Evolutionary conservation across 306 rosid genomes (phyloP).

Genomic region (Geum urbanum): DNA sequence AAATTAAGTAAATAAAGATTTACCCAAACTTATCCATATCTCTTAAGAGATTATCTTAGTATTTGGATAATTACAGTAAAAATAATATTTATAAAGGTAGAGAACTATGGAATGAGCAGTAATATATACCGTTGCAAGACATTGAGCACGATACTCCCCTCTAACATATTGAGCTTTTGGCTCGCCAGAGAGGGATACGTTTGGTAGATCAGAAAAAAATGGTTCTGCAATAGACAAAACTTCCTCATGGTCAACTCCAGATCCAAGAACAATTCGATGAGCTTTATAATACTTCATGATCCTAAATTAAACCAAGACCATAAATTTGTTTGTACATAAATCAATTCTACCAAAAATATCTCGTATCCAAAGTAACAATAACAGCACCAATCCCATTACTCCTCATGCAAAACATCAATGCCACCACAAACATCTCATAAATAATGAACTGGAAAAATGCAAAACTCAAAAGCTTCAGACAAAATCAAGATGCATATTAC

Average conservation of each 20-base stretch:
- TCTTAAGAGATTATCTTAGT: neutral
- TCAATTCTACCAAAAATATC: no score
- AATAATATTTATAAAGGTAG: neutral
- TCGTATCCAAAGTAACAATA: no score
- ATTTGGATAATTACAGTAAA: neutral
- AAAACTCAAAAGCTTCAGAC: no score
- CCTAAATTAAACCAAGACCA: no score
- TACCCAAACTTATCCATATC: neutral
- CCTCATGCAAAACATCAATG: no score
- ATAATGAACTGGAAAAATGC: no score
- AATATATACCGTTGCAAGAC: conserved; percentile 62
- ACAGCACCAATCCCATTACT: no score
- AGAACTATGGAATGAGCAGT: neutral
- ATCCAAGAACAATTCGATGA: conserved; percentile 87
- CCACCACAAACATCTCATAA: no score
- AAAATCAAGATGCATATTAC: no score
- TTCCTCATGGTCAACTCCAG: conserved; percentile 88
- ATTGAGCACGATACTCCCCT: conserved; percentile 87
- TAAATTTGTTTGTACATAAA: no score
- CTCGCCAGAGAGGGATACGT: conserved; percentile 40
- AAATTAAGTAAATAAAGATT: conserved; percentile 21
- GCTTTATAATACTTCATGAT: conserved; percentile 98
- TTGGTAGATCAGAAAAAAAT: conserved; percentile 80
- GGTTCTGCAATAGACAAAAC: conserved; percentile 77
- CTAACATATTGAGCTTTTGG: conserved; percentile 81